A percentile compares a stretch with the other conserved stretches of the same genome.
These are phyloP conservation scores for Phytophthora chlamydospora DNA, from an alignment of 352 stramenopile species.

Conservation along the genomic window DNA sequence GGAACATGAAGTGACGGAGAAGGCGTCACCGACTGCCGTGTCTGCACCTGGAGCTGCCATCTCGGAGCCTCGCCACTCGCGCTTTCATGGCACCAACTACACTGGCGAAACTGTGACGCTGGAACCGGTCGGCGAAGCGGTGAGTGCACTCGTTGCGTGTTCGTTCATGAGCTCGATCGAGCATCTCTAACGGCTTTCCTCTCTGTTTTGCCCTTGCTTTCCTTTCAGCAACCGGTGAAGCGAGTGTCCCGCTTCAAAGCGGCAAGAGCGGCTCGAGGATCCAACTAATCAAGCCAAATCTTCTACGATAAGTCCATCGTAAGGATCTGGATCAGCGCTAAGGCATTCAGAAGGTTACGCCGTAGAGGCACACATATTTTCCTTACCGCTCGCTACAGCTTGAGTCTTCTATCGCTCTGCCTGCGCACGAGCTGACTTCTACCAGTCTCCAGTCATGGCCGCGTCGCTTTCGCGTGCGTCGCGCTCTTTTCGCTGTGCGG, in stretches of 20 bases:
- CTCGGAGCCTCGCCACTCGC: constrained; percentile 41
- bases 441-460: constrained; percentile 86
- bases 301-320: not conserved
- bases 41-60: constrained; percentile 19
- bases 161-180: not conserved
- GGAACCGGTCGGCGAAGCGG: constrained; percentile 76
- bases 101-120: constrained; percentile 70
- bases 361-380: constrained; percentile 40
- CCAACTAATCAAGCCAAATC: constrained; percentile 13
- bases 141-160: constrained; percentile 33
- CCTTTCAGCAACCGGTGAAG: constrained; percentile 78
- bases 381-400: constrained; percentile 20
- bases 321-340: not conserved
- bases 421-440: constrained; percentile 19
- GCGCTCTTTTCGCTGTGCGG: constrained; percentile 77
- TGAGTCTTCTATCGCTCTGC: constrained; percentile 20
- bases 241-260: constrained; percentile 87
- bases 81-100: constrained; percentile 76
- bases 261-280: constrained; percentile 39
- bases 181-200: constrained; percentile 2
- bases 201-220: not conserved
- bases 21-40: constrained; percentile 6
- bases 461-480: constrained; percentile 69
- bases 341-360: constrained; percentile 19
- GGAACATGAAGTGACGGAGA: constrained; percentile 60